These are phyloP conservation scores for Lasiodiplodia sp. DNA, from an alignment of 2,329 filamentous ascomycete species.

Conservation along the genomic window DNA sequence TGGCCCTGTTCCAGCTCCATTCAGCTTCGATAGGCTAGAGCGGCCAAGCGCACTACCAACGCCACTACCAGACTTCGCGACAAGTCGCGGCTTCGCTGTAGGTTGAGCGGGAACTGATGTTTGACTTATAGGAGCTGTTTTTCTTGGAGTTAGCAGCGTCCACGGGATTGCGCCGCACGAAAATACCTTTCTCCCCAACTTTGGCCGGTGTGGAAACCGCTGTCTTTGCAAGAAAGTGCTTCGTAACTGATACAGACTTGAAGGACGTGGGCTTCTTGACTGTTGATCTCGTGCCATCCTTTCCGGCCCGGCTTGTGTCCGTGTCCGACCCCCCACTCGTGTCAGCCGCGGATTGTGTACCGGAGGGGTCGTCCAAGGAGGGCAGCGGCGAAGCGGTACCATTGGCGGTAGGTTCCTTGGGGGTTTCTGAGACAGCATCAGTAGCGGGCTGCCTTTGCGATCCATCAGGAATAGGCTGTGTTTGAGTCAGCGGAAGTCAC, in stretches of 20 bases:
- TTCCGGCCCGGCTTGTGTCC: slow-evolving; percentile 70
- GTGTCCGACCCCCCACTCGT: slow-evolving; percentile 79
- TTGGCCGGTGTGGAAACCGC: slow-evolving; percentile 59
- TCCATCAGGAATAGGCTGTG: slow-evolving; percentile 21
- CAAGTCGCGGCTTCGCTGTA: slow-evolving; percentile 71
- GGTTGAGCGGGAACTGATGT: slow-evolving; percentile 55
- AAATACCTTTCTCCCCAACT: slow-evolving; percentile 60
- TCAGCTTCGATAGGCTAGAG: slow-evolving; percentile 61
- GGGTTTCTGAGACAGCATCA: slow-evolving; percentile 32
- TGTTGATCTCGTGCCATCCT: slow-evolving; percentile 59
- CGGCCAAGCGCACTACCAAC: slow-evolving; percentile 63
- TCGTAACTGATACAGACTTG: slow-evolving; percentile 86
- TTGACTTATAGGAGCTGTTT: slow-evolving; percentile 49
- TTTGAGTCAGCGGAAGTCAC: slow-evolving; percentile 13
- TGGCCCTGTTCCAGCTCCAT: slow-evolving; percentile 67
- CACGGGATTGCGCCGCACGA: not conserved
- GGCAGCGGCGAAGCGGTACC: slow-evolving; percentile 46
- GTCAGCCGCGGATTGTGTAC: slow-evolving; percentile 63
- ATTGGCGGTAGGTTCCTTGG: slow-evolving; percentile 42
- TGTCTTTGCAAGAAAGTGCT: slow-evolving; percentile 81
- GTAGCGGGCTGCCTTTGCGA: slow-evolving; percentile 14
- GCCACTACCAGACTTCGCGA: slow-evolving; percentile 75
- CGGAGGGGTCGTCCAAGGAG: slow-evolving; percentile 38
- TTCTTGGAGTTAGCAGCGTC: not conserved
- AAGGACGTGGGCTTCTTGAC: slow-evolving; percentile 77